Evolutionary conservation across 1,284 basidiomycete genomes (phyloP).

Genomic region (Termitomyces sp.): DNA sequence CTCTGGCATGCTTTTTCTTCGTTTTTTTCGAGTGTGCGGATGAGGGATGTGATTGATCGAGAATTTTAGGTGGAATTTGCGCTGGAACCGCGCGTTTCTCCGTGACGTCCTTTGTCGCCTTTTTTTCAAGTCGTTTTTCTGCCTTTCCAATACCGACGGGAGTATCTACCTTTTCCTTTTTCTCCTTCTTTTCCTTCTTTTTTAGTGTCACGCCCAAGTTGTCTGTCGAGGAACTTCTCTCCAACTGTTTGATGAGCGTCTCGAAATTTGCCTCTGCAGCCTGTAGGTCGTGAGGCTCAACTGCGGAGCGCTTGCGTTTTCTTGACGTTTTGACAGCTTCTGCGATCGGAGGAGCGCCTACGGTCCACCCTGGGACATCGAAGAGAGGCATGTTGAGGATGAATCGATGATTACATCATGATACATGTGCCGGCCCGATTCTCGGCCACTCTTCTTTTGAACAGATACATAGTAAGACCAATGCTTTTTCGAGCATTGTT

Average conservation of each 20-base stretch:
- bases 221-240: constrained; percentile 17
- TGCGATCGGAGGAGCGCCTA: constrained; percentile 41
- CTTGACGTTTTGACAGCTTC: constrained; percentile 34
- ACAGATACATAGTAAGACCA: background rate
- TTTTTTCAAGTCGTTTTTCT: background rate
- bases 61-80: constrained; percentile 28
- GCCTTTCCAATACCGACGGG: background rate
- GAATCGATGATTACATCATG: constrained; percentile 7
- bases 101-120: constrained; percentile 9
- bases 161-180: constrained; percentile 12
- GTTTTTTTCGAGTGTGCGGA: constrained; percentile 30
- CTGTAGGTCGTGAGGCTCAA: constrained; percentile 35
- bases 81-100: constrained; percentile 19
- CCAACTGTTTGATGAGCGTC: constrained; percentile 67
- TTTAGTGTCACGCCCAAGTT: constrained; percentile 13
- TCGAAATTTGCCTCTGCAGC: constrained; percentile 67
- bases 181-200: constrained; percentile 19
- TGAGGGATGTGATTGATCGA: constrained; percentile 14
- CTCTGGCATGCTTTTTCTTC: constrained; percentile 25
- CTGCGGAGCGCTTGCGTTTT: constrained; percentile 63
- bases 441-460: background rate
- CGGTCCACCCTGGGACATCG: constrained; percentile 69
- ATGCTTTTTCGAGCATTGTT: background rate
- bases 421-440: background rate
- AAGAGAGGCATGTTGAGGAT: constrained; percentile 44